These are phyloP conservation scores for Rhizopus arrhizus DNA, from an alignment of 371 early-diverging fungal genomes.

Conservation along the genomic window DNA sequence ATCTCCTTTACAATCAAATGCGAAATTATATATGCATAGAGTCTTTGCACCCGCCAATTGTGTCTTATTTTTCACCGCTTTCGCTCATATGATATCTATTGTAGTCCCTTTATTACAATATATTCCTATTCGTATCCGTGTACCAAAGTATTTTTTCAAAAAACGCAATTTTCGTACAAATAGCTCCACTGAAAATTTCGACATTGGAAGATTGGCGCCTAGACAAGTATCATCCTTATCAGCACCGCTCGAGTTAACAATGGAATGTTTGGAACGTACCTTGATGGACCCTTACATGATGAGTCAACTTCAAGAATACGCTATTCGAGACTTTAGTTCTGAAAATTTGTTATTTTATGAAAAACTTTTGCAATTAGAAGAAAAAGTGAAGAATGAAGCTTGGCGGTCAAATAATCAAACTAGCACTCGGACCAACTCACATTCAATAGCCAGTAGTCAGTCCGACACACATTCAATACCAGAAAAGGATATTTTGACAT, in stretches of 20 bases:
- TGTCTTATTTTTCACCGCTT: constrained; percentile 25
- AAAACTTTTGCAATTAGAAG: constrained; percentile 30
- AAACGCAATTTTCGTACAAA: background rate
- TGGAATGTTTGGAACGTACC: constrained; percentile 30
- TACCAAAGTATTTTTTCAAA: background rate
- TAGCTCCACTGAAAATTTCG: constrained; percentile 3
- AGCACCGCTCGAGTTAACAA: constrained; percentile 17
- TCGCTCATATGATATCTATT: constrained; percentile 30
- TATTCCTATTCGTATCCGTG: constrained; percentile 5
- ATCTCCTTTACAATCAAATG: background rate
- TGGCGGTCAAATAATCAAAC: too few species aligned
- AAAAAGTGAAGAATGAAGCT: constrained; percentile 15
- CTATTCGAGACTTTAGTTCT: constrained; percentile 48
- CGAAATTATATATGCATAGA: background rate
- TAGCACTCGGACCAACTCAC: too few species aligned
- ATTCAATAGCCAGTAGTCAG: background rate
- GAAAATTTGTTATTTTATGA: constrained; percentile 48
- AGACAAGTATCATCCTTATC: background rate
- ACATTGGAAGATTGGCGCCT: constrained; percentile 1
- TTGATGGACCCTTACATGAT: constrained; percentile 27
- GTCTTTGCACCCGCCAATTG: constrained; percentile 27
- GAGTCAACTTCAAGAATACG: constrained; percentile 27
- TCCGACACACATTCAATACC: background rate
- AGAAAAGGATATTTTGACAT: constrained; percentile 1
- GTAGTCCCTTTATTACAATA: constrained; percentile 28